Evolutionary conservation across 164 flowering plant genomes (phyloP).

Genomic region (grape (Vitis vinifera)): ASM3070453v1 NC_081823.1:1331501-1332000

Average conservation of each 20-base stretch:
- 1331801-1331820: slow-evolving; percentile 97
- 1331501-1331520: too few species aligned
- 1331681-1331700: not conserved
- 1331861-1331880: not conserved
- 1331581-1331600: not conserved
- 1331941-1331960: not conserved
- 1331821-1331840: slow-evolving; percentile 94
- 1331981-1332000: not conserved
- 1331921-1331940: not conserved
- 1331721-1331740: not conserved
- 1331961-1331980: not conserved
- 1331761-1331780: not conserved
- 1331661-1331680: not conserved
- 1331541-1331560: too few species aligned
- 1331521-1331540: too few species aligned
- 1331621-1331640: not conserved
- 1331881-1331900: not conserved
- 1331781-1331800: slow-evolving; percentile 16
- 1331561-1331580: not conserved
- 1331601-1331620: not conserved
- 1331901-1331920: not conserved
- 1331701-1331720: not conserved
- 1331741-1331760: not conserved
- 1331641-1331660: not conserved
- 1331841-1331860: slow-evolving; percentile 55